phyloP scores from a whole-genome alignment of 257 asterid species.

The Solanum virginianum region DNA sequence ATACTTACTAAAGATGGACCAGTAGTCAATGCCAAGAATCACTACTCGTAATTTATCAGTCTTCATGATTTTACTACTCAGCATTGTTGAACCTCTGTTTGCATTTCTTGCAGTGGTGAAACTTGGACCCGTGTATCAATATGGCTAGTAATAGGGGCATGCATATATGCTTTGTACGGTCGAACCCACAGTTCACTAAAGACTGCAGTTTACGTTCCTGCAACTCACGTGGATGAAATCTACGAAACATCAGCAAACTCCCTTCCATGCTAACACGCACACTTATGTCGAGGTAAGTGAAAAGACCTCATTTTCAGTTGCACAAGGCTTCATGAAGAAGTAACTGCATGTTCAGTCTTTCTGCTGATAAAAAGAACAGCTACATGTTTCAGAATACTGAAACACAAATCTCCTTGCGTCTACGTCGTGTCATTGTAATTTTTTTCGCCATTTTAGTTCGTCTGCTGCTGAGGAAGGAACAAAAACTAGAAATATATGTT shows the following conservation, averaged over 20 bases:
- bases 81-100: neutral
- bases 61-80: neutral
- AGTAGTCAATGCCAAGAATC: neutral
- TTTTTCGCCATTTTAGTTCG: neutral
- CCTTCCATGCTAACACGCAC: slow-evolving; percentile 12
- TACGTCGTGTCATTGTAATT: neutral
- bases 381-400: slow-evolving; percentile 4
- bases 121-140: slow-evolving; percentile 82
- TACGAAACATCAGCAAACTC: slow-evolving; percentile 36
- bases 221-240: slow-evolving; percentile 76
- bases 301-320: neutral
- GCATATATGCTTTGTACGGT: slow-evolving; percentile 59
- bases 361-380: neutral
- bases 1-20: neutral
- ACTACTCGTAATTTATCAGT: neutral
- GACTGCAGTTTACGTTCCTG: slow-evolving; percentile 81
- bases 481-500: neutral
- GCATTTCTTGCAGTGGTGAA: slow-evolving; percentile 31
- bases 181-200: slow-evolving; percentile 64
- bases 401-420: neutral
- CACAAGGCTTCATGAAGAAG: neutral
- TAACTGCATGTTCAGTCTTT: neutral
- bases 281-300: neutral
- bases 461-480: neutral
- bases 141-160: slow-evolving; percentile 59